Evolutionary conservation across 2,329 filamentous ascomycete species (phyloP).

Genomic region (Fonsecaea pugnacius): DNA sequence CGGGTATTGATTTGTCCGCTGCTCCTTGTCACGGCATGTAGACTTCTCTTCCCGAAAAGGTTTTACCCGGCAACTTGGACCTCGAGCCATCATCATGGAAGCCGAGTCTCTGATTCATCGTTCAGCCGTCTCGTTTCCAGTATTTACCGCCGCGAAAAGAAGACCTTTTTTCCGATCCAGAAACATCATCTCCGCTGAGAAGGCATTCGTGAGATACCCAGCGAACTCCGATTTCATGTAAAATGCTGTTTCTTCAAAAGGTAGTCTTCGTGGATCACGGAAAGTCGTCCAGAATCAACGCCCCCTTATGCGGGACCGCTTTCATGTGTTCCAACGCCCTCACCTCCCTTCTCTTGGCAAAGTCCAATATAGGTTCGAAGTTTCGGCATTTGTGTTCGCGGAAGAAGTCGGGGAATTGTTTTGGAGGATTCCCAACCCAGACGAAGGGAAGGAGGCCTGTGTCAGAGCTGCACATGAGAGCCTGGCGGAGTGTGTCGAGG

Average conservation of each 20-base stretch:
- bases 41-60: background rate
- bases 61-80: background rate
- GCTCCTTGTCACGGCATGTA: background rate
- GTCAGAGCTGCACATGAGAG: conserved; percentile 1
- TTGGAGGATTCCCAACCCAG: background rate
- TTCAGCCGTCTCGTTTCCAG: background rate
- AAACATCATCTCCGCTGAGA: background rate
- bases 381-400: conserved; percentile 3
- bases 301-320: background rate
- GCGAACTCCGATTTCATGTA: background rate
- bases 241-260: background rate
- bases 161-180: background rate
- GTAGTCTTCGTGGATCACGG: background rate
- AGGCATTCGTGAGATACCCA: background rate
- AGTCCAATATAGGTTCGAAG: background rate
- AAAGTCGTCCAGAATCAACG: conserved; percentile 3
- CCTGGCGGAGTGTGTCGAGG: conserved; percentile 1
- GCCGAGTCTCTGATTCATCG: background rate
- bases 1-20: background rate
- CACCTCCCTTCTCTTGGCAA: background rate
- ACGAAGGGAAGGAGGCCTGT: conserved; percentile 2
- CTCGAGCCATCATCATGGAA: background rate
- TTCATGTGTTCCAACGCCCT: background rate
- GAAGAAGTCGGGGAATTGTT: conserved; percentile 2
- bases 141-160: background rate